Evolutionary conservation across 345 rosid genomes (phyloP), one percentile per base, ranked within the genome.

Genomic region (Passiflora organensis): DNA sequence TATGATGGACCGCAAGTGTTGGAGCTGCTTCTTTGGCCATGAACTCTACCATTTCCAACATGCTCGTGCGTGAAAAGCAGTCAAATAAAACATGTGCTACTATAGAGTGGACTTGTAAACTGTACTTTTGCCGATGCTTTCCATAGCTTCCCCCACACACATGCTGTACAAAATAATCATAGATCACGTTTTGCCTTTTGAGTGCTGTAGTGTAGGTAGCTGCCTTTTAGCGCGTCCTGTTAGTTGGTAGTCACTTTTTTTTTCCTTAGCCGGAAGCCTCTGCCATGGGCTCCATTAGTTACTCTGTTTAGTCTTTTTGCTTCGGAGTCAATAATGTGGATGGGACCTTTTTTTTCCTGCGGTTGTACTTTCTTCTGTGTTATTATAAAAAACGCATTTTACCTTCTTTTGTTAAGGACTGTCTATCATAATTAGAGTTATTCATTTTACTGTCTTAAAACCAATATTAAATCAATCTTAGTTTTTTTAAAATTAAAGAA

Each of bases 1-100:
- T 69, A 67, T 66, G 62, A 44, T 62, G 50, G 86, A 70, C 63
- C 66, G 71, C 68, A 84, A 77, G 56, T 75, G 86, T 41, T 80
- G 89, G 82, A 79, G 75, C 69, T 71, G 84, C 69, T 58, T 72
- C 22, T 65, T 72, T n/a, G 73, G 60, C 56, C 64, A 77, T 58
- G 74, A 79, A 48, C 63, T 80, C 58, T 70, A 44, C 60, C 59
- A 66, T 55, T 66, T 82, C 32, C 66, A 78, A 16, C 73, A 77
- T 21, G 52, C 71, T 59, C 72, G 72, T 42, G 76, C 70, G 20
- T 79, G 68, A 78, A 76, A 55, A 59, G 48, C 79, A 9, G 46
- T 67, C 54, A 52, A 62, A 62, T 71, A 14, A 41, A 28, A 1
- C 17, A 14, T n/a, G 14, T 10, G 1, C 11, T 37, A 8, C 14